A percentile compares a stretch with the other conserved stretches of the same genome.
These are phyloP conservation scores for Hypoxylon sp. DNA, from an alignment of 2,329 filamentous ascomycete genomes.

Conservation along the genomic window DNA sequence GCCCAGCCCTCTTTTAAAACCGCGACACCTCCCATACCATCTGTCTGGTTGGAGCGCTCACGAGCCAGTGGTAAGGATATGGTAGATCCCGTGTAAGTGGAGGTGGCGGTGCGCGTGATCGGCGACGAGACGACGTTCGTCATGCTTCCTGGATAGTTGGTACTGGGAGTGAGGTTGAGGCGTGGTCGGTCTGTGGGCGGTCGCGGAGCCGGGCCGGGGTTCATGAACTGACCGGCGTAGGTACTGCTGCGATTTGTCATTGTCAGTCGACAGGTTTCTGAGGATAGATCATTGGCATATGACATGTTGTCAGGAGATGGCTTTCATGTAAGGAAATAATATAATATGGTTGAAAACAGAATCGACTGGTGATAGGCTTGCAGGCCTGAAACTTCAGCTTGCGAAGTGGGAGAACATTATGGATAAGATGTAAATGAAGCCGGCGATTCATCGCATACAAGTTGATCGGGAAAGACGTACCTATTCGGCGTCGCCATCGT, in stretches of 20 bases:
- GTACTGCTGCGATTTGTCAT: slow-evolving; percentile 58
- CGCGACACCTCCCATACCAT: slow-evolving; percentile 75
- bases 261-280: slow-evolving; percentile 38
- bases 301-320: background rate
- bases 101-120: slow-evolving; percentile 73
- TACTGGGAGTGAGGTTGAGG: slow-evolving; percentile 81
- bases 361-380: slow-evolving; percentile 2
- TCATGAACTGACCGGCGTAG: slow-evolving; percentile 86
- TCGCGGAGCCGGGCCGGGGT: slow-evolving; percentile 92
- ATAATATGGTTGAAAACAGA: background rate
- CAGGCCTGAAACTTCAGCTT: slow-evolving; percentile 5
- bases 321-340: background rate
- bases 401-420: slow-evolving; percentile 10
- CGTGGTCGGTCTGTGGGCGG: slow-evolving; percentile 87
- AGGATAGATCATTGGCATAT: background rate
- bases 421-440: slow-evolving; percentile 3
- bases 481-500: slow-evolving; percentile 49
- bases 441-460: slow-evolving; percentile 7
- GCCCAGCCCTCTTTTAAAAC: slow-evolving; percentile 87
- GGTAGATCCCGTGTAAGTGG: slow-evolving; percentile 77
- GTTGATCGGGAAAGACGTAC: slow-evolving; percentile 42
- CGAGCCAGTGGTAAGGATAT: slow-evolving; percentile 78
- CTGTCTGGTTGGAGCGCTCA: slow-evolving; percentile 68
- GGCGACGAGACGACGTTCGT: slow-evolving; percentile 82
- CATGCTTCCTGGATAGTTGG: slow-evolving; percentile 81